Conservation (phyloP, 805 yeast genomes). For the Sporopachydermia quercuum region DNA sequence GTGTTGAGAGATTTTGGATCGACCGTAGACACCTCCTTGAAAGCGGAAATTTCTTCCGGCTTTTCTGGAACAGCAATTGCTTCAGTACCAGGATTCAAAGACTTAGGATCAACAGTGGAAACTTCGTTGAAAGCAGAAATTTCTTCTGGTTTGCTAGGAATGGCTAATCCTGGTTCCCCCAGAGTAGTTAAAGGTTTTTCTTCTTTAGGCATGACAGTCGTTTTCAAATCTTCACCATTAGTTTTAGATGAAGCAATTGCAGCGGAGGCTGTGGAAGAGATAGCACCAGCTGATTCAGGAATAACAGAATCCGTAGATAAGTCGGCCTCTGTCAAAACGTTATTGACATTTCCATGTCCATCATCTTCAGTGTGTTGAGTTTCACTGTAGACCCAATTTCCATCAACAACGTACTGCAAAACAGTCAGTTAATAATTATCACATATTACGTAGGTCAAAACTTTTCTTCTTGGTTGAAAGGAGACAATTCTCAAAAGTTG, state of each 20-base stretch:
- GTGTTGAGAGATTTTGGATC: slow-evolving; percentile 44
- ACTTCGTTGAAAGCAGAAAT: slow-evolving; percentile 51
- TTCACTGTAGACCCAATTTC: slow-evolving; percentile 37
- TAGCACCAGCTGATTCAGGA: slow-evolving; percentile 24
- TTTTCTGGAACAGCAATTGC: slow-evolving; percentile 56
- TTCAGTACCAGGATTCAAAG: slow-evolving; percentile 31
- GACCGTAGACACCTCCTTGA: slow-evolving; percentile 38
- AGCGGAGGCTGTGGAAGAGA: slow-evolving; percentile 2
- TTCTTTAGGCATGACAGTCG: slow-evolving; percentile 29
- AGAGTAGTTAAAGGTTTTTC: slow-evolving; percentile 24
- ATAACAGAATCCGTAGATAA: slow-evolving; percentile 19
- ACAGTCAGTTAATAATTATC: slow-evolving; percentile 5
- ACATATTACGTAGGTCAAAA: background rate
- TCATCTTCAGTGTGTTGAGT: slow-evolving; percentile 29
- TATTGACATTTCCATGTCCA: slow-evolving; percentile 36
- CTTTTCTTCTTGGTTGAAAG: background rate
- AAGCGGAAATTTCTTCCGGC: slow-evolving; percentile 51
- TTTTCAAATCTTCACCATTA: slow-evolving; percentile 1
- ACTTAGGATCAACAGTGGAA: slow-evolving; percentile 39
- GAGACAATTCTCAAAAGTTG: background rate
- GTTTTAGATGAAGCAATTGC: background rate
- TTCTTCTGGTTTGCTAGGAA: slow-evolving; percentile 49
- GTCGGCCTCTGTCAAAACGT: slow-evolving; percentile 27
- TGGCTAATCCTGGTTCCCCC: slow-evolving; percentile 63
- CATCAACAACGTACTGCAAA: slow-evolving; percentile 51